Conservation (phyloP, 129 eudicot species). For the Arctium lappa region DNA sequence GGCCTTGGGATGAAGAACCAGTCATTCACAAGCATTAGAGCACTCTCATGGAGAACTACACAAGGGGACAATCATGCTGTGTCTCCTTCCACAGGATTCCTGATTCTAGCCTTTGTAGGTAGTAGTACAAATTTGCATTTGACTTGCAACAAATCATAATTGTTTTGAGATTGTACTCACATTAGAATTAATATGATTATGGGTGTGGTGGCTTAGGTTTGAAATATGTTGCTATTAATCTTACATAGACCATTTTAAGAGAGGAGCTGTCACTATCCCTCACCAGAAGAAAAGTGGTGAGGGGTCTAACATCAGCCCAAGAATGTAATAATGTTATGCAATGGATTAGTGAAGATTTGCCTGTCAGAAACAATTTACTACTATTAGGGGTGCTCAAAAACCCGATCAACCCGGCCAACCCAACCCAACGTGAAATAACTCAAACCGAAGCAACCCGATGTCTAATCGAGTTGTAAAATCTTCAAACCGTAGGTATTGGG, state of each 20-base stretch:
- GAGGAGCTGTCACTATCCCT: not conserved
- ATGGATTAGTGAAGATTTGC: not conserved
- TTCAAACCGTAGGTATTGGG: too few relatives aligned
- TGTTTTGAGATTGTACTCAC: not conserved
- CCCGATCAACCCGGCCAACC: too few relatives aligned
- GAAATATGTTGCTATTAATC: not conserved
- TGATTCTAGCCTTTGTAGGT: not conserved
- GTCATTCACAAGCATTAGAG: not conserved
- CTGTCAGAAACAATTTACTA: not conserved
- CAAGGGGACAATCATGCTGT: not conserved
- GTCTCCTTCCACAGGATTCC: not conserved
- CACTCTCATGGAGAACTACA: not conserved
- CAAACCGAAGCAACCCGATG: too few relatives aligned
- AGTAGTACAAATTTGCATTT: not conserved
- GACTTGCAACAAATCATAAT: not conserved
- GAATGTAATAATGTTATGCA: not conserved
- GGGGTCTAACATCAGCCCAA: not conserved
- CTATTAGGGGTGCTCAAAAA: too few relatives aligned
- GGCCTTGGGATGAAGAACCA: not conserved
- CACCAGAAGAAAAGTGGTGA: not conserved
- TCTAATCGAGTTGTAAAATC: too few relatives aligned
- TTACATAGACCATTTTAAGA: not conserved
- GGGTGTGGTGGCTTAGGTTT: not conserved
- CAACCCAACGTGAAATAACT: too few relatives aligned
- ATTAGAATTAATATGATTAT: too few relatives aligned